Conservation (phyloP, 2,329 filamentous ascomycete species). For the Ophiostoma novo-ulmi region DNA sequence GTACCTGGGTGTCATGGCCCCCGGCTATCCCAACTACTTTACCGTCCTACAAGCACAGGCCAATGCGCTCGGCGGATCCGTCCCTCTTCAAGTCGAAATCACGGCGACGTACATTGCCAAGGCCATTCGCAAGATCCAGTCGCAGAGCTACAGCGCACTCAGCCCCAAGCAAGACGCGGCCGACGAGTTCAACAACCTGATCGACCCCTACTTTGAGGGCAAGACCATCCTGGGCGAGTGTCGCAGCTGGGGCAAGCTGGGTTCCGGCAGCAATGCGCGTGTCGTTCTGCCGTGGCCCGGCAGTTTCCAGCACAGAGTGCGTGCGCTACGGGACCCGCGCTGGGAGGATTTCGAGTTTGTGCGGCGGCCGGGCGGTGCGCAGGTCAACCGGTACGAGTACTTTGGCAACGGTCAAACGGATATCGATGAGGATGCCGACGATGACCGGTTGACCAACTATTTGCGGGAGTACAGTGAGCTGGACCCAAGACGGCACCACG, state of each 20-base stretch:
- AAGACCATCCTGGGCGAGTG: conserved; percentile 23
- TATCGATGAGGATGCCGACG: conserved; percentile 16
- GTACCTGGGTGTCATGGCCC: conserved; percentile 9
- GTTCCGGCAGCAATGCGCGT: conserved; percentile 17
- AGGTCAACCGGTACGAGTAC: conserved; percentile 24
- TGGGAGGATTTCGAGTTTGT: conserved; percentile 27
- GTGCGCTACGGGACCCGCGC: conserved; percentile 22
- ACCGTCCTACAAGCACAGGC: conserved; percentile 24
- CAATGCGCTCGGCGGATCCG: conserved; percentile 25
- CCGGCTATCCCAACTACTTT: conserved; percentile 7
- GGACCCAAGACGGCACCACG: conserved; percentile 14
- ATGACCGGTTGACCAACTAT: conserved; percentile 17
- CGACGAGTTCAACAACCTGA: conserved; percentile 27
- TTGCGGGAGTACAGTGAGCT: conserved; percentile 18
- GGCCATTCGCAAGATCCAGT: conserved; percentile 27
- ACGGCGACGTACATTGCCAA: conserved; percentile 26
- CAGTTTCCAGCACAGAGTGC: conserved; percentile 23
- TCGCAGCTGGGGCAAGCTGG: conserved; percentile 26
- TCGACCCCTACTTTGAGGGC: conserved; percentile 21
- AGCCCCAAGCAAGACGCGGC: conserved; percentile 23
- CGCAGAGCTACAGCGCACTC: conserved; percentile 26
- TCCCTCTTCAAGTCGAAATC: conserved; percentile 27
- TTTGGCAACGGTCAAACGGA: conserved; percentile 25
- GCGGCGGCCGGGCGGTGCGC: conserved; percentile 18
- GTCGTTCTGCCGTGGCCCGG: conserved; percentile 27